These are phyloP conservation scores for Ilyonectria mors-panacis DNA, from an alignment of 2,329 filamentous ascomycete genomes.

Conservation along the genomic window DNA sequence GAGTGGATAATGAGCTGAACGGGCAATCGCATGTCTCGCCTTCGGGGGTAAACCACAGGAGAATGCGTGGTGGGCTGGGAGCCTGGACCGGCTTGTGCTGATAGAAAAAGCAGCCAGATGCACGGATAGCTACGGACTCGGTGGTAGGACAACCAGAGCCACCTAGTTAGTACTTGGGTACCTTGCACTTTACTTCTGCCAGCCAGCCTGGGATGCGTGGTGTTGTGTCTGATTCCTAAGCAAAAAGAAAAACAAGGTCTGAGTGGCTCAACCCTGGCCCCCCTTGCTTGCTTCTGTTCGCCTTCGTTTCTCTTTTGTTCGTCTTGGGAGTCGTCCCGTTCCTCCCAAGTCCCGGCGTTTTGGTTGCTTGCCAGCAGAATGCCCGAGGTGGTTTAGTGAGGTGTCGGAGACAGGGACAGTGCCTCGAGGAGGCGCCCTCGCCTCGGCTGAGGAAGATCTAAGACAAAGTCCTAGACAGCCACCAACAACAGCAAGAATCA, in stretches of 20 bases:
- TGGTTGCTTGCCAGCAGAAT: not conserved
- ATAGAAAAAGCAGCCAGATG: not conserved
- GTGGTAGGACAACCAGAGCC: not conserved
- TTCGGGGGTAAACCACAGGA: not conserved
- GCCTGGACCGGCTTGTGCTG: not conserved
- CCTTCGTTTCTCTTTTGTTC: not conserved
- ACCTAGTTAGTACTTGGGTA: not conserved
- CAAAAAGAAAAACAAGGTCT: not conserved
- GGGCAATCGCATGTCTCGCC: not conserved
- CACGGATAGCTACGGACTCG: not conserved
- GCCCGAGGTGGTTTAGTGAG: too few species aligned
- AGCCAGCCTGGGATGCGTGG: not conserved
- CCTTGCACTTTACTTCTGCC: not conserved
- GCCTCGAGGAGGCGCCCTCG: too few species aligned
- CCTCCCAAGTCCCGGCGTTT: slow-evolving; percentile 1
- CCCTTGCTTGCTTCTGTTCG: not conserved
- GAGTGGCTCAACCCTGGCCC: not conserved
- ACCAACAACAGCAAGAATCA: too few species aligned
- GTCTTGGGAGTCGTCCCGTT: not conserved
- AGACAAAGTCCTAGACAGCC: too few species aligned
- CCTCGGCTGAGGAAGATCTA: too few species aligned
- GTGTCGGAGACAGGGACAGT: too few species aligned
- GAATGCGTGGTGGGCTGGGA: not conserved
- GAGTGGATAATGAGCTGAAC: not conserved
- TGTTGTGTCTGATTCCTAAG: not conserved